Evolutionary conservation across 192 early-diverging fungal species (phyloP).

Genomic region (Backusella australiensis): DNA sequence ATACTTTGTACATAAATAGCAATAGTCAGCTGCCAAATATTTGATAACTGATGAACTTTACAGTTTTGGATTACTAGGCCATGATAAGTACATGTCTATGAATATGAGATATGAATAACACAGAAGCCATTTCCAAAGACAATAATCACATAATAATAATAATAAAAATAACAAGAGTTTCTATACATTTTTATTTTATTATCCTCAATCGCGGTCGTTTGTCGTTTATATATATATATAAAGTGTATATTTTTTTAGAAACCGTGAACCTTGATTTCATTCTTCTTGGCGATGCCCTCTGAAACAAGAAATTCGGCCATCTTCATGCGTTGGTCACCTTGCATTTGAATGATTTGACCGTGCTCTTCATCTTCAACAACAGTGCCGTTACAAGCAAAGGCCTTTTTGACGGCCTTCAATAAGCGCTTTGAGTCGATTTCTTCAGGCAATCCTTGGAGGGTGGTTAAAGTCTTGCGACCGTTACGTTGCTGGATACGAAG

Average conservation of each 20-base stretch:
- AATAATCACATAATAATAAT: not conserved
- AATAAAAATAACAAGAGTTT: not conserved
- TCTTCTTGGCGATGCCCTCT: conserved; percentile 81
- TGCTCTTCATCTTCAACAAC: conserved; percentile 89
- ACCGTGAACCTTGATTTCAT: conserved; percentile 93
- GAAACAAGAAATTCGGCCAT: conserved; percentile 74
- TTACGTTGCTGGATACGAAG: conserved; percentile 97
- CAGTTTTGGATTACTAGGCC: too few species aligned
- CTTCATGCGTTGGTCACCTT: conserved; percentile 91
- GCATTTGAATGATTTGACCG: conserved; percentile 91
- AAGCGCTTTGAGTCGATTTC: conserved; percentile 88
- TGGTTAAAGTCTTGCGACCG: conserved; percentile 95
- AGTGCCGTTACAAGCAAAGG: conserved; percentile 96
- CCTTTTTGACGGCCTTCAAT: conserved; percentile 96
- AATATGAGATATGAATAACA: too few species aligned
- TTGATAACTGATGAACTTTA: too few species aligned
- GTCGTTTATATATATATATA: not conserved
- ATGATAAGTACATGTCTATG: too few species aligned
- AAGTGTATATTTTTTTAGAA: conserved; percentile 60
- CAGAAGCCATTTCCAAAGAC: too few species aligned
- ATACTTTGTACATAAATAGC: too few species aligned
- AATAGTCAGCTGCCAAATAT: too few species aligned
- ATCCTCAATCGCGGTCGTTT: not conserved
- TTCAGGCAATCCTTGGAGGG: conserved; percentile 86
- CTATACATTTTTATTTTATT: not conserved